Evolutionary conservation across 805 yeast genomes (phyloP).

Genomic region (Zygosaccharomyces bisporus): DNA sequence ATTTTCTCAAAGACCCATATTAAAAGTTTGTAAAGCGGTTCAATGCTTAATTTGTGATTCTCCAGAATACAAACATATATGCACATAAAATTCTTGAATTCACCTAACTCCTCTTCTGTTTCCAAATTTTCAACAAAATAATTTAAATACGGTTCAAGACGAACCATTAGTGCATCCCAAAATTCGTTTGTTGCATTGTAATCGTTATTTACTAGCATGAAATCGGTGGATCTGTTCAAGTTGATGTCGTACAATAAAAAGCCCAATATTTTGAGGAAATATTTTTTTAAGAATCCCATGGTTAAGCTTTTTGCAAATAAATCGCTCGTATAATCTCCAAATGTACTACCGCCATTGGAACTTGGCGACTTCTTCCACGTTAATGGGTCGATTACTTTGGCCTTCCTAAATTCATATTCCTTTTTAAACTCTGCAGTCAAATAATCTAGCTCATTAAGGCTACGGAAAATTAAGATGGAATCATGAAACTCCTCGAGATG

Average conservation of each 20-base stretch:
- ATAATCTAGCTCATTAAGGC: constrained; percentile 60
- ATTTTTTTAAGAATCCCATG: constrained; percentile 42
- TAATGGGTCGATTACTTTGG: constrained; percentile 64
- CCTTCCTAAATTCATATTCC: constrained; percentile 69
- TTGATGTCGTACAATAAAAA: constrained; percentile 74
- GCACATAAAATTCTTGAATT: constrained; percentile 62
- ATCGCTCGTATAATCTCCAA: constrained; percentile 32
- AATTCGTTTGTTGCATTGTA: constrained; percentile 56
- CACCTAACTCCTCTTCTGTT: constrained; percentile 44
- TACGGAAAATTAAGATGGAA: constrained; percentile 74
- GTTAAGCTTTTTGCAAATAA: constrained; percentile 26
- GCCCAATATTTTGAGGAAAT: constrained; percentile 63
- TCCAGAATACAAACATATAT: constrained; percentile 73
- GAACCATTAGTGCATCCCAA: constrained; percentile 66
- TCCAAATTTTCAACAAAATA: constrained; percentile 44
- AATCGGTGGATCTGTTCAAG: constrained; percentile 59
- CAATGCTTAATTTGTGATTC: constrained; percentile 58
- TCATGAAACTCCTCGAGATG: constrained; percentile 76
- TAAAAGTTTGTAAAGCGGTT: constrained; percentile 59
- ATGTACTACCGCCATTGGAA: constrained; percentile 17
- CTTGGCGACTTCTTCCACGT: constrained; percentile 40
- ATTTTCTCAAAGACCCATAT: constrained; percentile 56
- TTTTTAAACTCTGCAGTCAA: constrained; percentile 61
- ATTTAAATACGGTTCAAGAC: constrained; percentile 56
- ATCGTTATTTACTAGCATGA: constrained; percentile 56